Evolutionary conservation across 176 grass and related monocot genomes (phyloP).

Genomic region (Luzula sylvatica): DNA sequence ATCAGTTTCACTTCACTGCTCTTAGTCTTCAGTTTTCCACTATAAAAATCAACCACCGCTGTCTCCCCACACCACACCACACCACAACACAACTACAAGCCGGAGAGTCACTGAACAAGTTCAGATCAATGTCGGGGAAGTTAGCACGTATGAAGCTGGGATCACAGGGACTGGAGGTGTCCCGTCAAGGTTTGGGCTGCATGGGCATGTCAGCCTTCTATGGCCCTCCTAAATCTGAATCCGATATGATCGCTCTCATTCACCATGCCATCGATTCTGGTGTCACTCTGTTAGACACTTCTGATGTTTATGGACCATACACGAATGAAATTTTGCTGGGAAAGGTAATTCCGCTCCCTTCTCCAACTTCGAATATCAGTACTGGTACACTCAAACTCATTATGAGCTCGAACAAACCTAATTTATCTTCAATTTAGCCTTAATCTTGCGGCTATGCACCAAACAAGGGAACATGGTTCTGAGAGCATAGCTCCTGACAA

Average conservation of each 20-base stretch:
- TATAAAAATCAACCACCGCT: too few relatives aligned
- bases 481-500: too few relatives aligned
- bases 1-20: too few relatives aligned
- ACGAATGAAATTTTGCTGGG: slow-evolving; percentile 74
- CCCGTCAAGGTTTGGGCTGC: slow-evolving; percentile 64
- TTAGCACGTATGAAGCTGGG: slow-evolving; percentile 54
- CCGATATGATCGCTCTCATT: slow-evolving; percentile 62
- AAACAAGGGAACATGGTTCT: too few relatives aligned
- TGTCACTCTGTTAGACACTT: slow-evolving; percentile 65
- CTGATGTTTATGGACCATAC: slow-evolving; percentile 70
- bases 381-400: too few relatives aligned
- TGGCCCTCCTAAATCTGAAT: slow-evolving; percentile 47
- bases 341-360: slow-evolving; percentile 27
- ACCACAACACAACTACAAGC: too few relatives aligned
- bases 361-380: too few relatives aligned
- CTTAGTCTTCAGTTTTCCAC: too few relatives aligned
- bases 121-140: slow-evolving; percentile 22
- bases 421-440: not conserved
- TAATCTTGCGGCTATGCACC: too few relatives aligned
- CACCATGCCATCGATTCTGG: slow-evolving; percentile 55
- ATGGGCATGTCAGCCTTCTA: slow-evolving; percentile 75
- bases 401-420: not conserved
- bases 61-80: too few relatives aligned
- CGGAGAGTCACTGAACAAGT: too few relatives aligned
- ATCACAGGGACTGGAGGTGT: slow-evolving; percentile 69